A percentile compares a stretch with the other conserved stretches of the same genome.
Conservation (phyloP, 1,139 yeast species). For the Hansenula sp. region DNA sequence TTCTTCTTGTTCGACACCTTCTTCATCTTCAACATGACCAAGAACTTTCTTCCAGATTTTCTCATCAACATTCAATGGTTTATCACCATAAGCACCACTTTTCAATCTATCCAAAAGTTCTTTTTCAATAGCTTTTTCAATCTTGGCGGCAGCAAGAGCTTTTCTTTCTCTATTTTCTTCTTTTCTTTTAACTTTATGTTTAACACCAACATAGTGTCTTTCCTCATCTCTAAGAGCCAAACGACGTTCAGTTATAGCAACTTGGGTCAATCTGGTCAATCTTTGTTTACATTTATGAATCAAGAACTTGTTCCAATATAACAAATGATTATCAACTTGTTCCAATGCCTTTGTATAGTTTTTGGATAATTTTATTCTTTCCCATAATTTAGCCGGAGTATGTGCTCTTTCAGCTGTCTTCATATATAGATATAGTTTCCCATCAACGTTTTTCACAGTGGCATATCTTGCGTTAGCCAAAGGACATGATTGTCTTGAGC, state of each 20-base stretch:
- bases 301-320: constrained; percentile 90
- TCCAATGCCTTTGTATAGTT: constrained; percentile 82
- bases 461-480: constrained; percentile 95
- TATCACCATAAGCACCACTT: constrained; percentile 97
- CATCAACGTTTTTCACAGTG: constrained; percentile 85
- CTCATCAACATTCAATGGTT: constrained; percentile 94
- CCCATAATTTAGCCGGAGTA: constrained; percentile 92
- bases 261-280: constrained; percentile 89
- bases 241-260: constrained; percentile 93
- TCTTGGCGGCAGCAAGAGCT: constrained; percentile 93
- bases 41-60: constrained; percentile 92
- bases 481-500: constrained; percentile 92
- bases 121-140: constrained; percentile 93
- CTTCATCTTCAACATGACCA: constrained; percentile 65
- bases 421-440: constrained; percentile 86
- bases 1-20: constrained; percentile 58
- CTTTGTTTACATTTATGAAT: constrained; percentile 95
- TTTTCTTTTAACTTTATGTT: constrained; percentile 90
- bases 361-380: constrained; percentile 81
- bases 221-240: constrained; percentile 88
- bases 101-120: constrained; percentile 90
- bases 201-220: constrained; percentile 86
- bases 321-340: constrained; percentile 81
- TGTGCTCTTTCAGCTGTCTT: constrained; percentile 97
- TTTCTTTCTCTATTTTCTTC: constrained; percentile 93